phyloP scores from a whole-genome alignment of 805 yeast genomes.

The Hanseniaspora mollemarum region DNA sequence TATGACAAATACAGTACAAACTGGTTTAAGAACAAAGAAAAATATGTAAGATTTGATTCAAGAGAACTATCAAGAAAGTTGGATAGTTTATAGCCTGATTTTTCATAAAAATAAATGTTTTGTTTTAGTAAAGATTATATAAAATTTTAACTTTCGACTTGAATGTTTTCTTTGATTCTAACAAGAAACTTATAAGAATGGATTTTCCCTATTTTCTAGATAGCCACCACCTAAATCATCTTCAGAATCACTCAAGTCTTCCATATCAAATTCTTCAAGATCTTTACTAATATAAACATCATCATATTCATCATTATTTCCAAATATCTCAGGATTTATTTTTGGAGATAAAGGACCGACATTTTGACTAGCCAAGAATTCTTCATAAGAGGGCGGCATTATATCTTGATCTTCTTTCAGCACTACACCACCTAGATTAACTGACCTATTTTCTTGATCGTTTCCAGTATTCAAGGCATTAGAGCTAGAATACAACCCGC shows the following conservation, averaged over 20 bases:
- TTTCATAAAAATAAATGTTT: not conserved
- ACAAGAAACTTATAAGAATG: conserved; percentile 4
- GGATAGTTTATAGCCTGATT: conserved; percentile 25
- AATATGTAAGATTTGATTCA: conserved; percentile 31
- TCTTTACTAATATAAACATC: conserved; percentile 9
- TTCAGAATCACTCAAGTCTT: conserved; percentile 14
- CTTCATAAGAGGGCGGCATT: conserved; percentile 12
- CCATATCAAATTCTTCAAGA: conserved; percentile 16
- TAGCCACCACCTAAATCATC: conserved; percentile 9
- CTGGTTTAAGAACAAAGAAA: conserved; percentile 30
- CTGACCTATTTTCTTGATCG: conserved; percentile 21
- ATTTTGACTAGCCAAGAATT: conserved; percentile 8
- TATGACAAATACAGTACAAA: conserved; percentile 46
- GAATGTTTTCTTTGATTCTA: too few species aligned
- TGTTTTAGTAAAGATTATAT: not conserved
- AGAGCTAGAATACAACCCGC: conserved; percentile 28
- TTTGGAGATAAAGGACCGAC: conserved; percentile 10
- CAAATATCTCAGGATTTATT: conserved; percentile 5
- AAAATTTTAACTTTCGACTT: not conserved
- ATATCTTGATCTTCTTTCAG: not conserved
- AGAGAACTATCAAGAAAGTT: conserved; percentile 24
- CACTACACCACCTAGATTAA: not conserved
- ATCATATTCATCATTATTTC: not conserved
- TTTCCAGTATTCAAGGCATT: conserved; percentile 30
- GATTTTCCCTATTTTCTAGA: conserved; percentile 10